phyloP scores from a whole-genome alignment of 2,329 filamentous ascomycete genomes.

The Simplicillium aogashimaense region DNA sequence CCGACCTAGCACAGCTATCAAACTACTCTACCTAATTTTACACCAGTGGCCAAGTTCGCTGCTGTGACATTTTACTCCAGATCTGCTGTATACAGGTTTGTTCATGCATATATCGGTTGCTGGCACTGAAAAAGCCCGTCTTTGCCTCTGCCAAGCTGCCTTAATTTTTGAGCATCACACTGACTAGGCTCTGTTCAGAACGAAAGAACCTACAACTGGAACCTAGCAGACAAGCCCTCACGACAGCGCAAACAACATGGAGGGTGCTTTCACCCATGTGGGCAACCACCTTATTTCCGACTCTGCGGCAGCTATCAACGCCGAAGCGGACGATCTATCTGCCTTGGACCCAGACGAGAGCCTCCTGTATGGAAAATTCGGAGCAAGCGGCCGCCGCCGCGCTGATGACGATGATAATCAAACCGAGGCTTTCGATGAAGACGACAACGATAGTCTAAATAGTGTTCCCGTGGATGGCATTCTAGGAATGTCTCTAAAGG shows the following conservation, averaged over 20 bases:
- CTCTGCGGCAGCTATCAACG: slow-evolving; percentile 79
- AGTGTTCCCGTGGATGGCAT: slow-evolving; percentile 73
- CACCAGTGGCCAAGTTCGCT: neutral
- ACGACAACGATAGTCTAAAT: slow-evolving; percentile 66
- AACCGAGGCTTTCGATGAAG: slow-evolving; percentile 73
- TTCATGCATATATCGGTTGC: too few relatives aligned
- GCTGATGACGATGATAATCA: slow-evolving; percentile 86
- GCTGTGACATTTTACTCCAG: neutral
- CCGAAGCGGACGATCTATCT: slow-evolving; percentile 65
- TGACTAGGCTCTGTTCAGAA: neutral
- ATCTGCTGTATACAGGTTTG: too few relatives aligned
- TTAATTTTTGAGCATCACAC: neutral
- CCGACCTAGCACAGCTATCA: slow-evolving; percentile 2
- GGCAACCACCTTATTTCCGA: slow-evolving; percentile 81
- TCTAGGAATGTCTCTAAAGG: slow-evolving; percentile 51
- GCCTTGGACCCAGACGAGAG: slow-evolving; percentile 70
- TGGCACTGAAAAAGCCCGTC: too few relatives aligned
- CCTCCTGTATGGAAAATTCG: slow-evolving; percentile 63
- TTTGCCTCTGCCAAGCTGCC: too few relatives aligned
- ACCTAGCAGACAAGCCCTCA: neutral
- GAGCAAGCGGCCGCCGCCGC: slow-evolving; percentile 53
- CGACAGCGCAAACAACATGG: slow-evolving; percentile 43
- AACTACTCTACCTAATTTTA: slow-evolving; percentile 3
- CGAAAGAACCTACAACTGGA: too few relatives aligned
- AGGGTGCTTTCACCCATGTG: slow-evolving; percentile 80